Conservation (phyloP, 2,329 filamentous ascomycete species). For the Claviceps africana region DNA sequence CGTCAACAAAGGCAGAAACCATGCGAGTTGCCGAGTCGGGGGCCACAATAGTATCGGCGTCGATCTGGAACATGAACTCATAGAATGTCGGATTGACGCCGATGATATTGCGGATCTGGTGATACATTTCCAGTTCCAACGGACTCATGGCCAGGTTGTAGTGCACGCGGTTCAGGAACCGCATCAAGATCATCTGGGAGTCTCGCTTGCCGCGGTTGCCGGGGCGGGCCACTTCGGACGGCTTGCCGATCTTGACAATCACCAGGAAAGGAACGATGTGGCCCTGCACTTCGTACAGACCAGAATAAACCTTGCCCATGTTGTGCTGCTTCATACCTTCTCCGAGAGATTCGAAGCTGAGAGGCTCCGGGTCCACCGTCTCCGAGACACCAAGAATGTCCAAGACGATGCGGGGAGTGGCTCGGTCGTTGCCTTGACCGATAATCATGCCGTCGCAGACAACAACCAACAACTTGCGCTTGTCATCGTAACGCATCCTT, state of each 20-base stretch:
- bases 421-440: constrained; percentile 90
- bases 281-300: constrained; percentile 91
- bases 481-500: constrained; percentile 93
- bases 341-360: constrained; percentile 92
- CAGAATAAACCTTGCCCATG: constrained; percentile 98
- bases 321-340: constrained; percentile 97
- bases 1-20: constrained; percentile 78
- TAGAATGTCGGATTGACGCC: constrained; percentile 98
- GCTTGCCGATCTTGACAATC: constrained; percentile 93
- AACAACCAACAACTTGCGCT: constrained; percentile 85
- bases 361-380: constrained; percentile 81
- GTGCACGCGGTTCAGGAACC: constrained; percentile 97
- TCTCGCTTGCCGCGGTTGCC: constrained; percentile 99
- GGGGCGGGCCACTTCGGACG: constrained; percentile 84
- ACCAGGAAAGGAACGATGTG: constrained; percentile 97
- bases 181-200: constrained; percentile 96
- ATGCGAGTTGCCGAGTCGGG: constrained; percentile 83
- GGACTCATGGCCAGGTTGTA: constrained; percentile 96
- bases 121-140: constrained; percentile 93
- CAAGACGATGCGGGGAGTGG: constrained; percentile 87
- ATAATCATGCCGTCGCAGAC: constrained; percentile 99
- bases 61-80: constrained; percentile 91
- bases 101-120: constrained; percentile 97
- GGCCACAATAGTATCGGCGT: constrained; percentile 90
- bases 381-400: constrained; percentile 94